A percentile compares a stretch with the other conserved stretches of the same genome.
Conservation (phyloP, 805 yeast species). For the Wickerhamomyces ciferrii region DNA sequence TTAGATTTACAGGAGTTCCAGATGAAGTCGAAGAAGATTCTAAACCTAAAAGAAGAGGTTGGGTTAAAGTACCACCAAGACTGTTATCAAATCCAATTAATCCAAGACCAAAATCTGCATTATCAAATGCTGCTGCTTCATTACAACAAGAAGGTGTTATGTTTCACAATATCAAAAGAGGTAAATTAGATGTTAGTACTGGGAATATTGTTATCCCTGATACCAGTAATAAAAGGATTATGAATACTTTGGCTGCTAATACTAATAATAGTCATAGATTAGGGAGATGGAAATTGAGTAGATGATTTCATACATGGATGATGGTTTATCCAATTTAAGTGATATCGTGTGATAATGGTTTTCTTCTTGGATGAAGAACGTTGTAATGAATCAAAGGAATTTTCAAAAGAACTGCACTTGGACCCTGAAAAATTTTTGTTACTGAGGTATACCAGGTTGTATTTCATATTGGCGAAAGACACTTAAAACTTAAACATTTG, state of each 20-base stretch:
- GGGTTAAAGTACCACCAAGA: conserved; percentile 16
- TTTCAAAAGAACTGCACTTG: no score
- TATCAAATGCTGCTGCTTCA: conserved; percentile 18
- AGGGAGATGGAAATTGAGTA: conserved; percentile 10
- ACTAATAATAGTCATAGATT: background rate
- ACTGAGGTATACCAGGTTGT: no score
- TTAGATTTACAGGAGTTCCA: conserved; percentile 23
- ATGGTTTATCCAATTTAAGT: no score
- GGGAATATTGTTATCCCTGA: conserved; percentile 12
- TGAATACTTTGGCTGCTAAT: conserved; percentile 5
- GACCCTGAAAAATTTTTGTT: no score
- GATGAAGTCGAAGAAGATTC: conserved; percentile 9
- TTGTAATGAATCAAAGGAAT: no score
- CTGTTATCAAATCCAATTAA: background rate
- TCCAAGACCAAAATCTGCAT: conserved; percentile 4
- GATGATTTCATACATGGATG: no score
- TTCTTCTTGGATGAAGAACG: no score
- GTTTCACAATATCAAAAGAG: conserved; percentile 17
- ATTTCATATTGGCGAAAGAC: no score
- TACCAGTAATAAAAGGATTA: conserved; percentile 6
- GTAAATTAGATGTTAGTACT: conserved; percentile 15
- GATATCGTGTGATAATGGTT: no score
- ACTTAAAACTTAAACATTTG: no score
- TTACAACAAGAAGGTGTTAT: conserved; percentile 20
- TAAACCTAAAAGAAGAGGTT: conserved; percentile 18